Evolutionary conservation across 768 basidiomycete species (phyloP), one percentile per base, ranked within the genome.

Genomic region (Lanmaoa pseudosensibilis): DNA sequence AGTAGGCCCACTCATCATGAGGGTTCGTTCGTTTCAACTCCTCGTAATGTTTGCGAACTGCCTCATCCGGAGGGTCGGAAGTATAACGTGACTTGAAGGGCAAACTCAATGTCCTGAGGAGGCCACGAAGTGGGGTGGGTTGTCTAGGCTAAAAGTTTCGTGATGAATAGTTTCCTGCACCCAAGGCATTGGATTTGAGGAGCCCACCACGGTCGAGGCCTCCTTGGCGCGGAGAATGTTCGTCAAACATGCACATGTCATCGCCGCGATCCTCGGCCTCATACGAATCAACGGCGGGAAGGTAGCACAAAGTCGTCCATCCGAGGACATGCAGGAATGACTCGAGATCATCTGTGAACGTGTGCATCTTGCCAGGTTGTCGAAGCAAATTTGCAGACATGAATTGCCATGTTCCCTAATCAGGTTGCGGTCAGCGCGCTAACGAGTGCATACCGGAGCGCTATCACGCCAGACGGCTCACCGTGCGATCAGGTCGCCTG

Each of bases 281-380:
- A 43, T 48, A 55, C 0, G 9, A 4, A 5, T 50, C 38, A 5
- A 21, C 1, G 6, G 53, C 53, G 3, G 53, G 46, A 12, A 54
- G 21, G 23, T 48, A 54, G 15, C 39, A 9, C 18, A 54, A 5
- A 5, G n/a, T 46, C 0, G 23, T 51, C 49, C 49, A 54, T 15
- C 23, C 46, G 1, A 54, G 32, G 15, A 57, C 30, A 19, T 65
- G 60, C 13, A 61, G 38, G 50, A 73, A 70, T 0, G 74, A 74
- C 47, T 74, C 67, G 12, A 74, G 45, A 43, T 74, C 72, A 38
- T 74, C 71, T 32, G 63, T 52, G 36, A 71, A 48, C 0, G 37
- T 41, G 34, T 71, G 71, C 4, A 41, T 16, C 19, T 64, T 66
- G 13, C 25, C 23, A 11, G 60, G 50, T 3, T 7, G 13, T 12